phyloP scores from a whole-genome alignment of 2,329 filamentous ascomycete species.

The Ramularia endophylla region DNA sequence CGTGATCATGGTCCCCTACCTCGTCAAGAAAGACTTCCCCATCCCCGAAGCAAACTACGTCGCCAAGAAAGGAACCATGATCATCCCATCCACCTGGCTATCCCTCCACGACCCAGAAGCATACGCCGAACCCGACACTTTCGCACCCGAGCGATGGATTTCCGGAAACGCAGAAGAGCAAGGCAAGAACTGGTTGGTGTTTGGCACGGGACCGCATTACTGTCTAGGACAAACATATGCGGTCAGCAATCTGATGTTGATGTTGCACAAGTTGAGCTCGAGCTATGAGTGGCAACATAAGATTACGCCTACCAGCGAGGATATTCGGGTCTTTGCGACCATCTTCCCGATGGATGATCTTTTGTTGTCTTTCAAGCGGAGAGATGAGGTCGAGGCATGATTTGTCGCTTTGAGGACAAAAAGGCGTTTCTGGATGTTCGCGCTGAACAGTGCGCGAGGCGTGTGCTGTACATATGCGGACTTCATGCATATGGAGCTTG shows the following conservation, averaged over 20 bases:
- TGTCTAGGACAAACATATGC: conserved; percentile 93
- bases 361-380: conserved; percentile 18
- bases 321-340: conserved; percentile 97
- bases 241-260: conserved; percentile 75
- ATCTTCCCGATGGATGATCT: conserved; percentile 77
- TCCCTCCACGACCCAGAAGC: conserved; percentile 88
- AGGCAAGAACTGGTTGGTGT: conserved; percentile 95
- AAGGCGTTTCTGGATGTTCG: neutral
- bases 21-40: conserved; percentile 92
- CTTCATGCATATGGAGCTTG: too few relatives aligned
- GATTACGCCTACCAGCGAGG: conserved; percentile 74
- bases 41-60: conserved; percentile 75
- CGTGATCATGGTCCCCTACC: conserved; percentile 94
- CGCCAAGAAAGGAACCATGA: conserved; percentile 92
- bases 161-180: conserved; percentile 82
- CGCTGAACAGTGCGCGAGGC: conserved; percentile 1
- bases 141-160: conserved; percentile 85
- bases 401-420: neutral
- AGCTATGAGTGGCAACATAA: conserved; percentile 76
- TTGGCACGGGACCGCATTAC: conserved; percentile 93
- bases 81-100: conserved; percentile 86
- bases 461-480: too few relatives aligned
- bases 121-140: conserved; percentile 82
- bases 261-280: conserved; percentile 28
- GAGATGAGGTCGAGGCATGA: conserved; percentile 9